phyloP scores from a whole-genome alignment of 1,139 yeast genomes.

The Yamadazyma membranifaciens region DNA sequence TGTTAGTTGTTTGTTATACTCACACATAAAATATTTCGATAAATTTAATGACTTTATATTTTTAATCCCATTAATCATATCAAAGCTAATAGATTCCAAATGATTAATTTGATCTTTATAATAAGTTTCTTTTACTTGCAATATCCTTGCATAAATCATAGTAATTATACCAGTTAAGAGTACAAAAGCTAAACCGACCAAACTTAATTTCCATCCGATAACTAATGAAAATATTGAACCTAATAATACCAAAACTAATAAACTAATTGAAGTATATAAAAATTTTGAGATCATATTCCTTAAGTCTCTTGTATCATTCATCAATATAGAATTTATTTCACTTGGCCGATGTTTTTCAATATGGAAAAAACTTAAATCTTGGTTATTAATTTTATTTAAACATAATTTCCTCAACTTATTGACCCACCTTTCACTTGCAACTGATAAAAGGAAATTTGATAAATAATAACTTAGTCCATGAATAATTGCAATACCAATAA shows the following conservation, averaged over 20 bases:
- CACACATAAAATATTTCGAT: conserved; percentile 42
- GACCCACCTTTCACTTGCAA: conserved; percentile 71
- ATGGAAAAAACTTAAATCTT: conserved; percentile 57
- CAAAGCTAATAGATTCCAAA: conserved; percentile 56
- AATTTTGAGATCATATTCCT: conserved; percentile 63
- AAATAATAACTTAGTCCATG: conserved; percentile 61
- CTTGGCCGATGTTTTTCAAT: conserved; percentile 42
- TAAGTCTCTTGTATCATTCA: conserved; percentile 81
- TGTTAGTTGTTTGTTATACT: conserved; percentile 29
- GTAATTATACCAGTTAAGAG: conserved; percentile 59
- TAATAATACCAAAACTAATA: conserved; percentile 50
- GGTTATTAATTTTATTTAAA: conserved; percentile 49
- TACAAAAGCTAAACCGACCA: conserved; percentile 74
- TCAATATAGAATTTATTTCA: conserved; percentile 61
- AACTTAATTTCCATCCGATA: conserved; percentile 83
- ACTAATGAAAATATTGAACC: conserved; percentile 78
- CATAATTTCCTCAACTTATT: conserved; percentile 49
- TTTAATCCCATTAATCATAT: conserved; percentile 56
- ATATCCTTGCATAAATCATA: conserved; percentile 47
- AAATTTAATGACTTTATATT: conserved; percentile 62
- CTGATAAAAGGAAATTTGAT: conserved; percentile 50
- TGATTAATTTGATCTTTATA: conserved; percentile 58
- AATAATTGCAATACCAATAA: conserved; percentile 55
- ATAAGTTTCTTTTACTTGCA: conserved; percentile 54
- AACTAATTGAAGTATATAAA: conserved; percentile 51